Conservation (phyloP, 352 stramenopile species). For the Pythium vanterpoolii region DNA sequence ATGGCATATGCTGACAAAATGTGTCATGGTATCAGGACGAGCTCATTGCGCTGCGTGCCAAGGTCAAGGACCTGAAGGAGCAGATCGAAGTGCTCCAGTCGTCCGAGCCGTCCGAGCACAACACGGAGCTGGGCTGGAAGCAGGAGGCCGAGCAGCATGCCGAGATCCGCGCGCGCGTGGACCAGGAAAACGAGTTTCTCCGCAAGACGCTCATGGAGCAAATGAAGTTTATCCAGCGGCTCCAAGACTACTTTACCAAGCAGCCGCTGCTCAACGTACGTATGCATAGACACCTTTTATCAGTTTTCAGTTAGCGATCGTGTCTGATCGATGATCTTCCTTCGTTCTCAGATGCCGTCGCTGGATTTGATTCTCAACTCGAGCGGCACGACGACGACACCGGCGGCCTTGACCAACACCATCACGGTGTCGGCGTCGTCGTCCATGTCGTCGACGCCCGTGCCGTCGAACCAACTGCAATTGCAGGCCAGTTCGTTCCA, state of each 20-base stretch:
- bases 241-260: conserved; percentile 90
- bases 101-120: conserved; percentile 85
- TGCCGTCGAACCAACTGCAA: conserved; percentile 60
- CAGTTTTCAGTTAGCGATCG: no score
- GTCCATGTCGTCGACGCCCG: conserved; percentile 48
- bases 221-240: conserved; percentile 90
- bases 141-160: conserved; percentile 87
- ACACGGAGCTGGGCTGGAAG: conserved; percentile 88
- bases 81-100: conserved; percentile 89
- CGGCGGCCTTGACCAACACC: conserved; percentile 56
- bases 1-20: no score
- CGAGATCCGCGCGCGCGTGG: conserved; percentile 81
- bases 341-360: conserved; percentile 56
- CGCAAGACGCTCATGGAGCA: conserved; percentile 89
- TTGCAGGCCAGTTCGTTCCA: conserved; percentile 78
- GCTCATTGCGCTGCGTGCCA: conserved; percentile 76
- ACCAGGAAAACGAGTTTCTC: conserved; percentile 89
- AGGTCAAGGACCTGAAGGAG: conserved; percentile 89
- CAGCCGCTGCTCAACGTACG: conserved; percentile 82
- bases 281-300: no score
- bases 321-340: not conserved
- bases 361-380: conserved; percentile 84
- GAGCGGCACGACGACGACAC: conserved; percentile 55
- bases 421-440: conserved; percentile 47
- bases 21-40: conserved; percentile 51